Conservation (phyloP, 306 rosid species). For the Fragaria vesca region DNA sequence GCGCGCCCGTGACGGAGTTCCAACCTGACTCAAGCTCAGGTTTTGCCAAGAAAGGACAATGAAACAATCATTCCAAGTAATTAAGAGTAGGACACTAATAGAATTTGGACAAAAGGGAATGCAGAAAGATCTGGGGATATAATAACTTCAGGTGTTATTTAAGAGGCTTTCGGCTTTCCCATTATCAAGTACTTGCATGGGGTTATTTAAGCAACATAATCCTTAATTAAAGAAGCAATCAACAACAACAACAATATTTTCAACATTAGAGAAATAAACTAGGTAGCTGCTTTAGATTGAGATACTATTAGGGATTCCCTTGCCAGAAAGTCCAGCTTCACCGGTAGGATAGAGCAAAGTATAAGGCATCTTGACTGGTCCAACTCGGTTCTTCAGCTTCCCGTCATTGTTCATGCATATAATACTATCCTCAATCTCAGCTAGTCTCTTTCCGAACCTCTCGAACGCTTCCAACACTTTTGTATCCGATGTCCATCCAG, state of each 20-base stretch:
- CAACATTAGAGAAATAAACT: background rate
- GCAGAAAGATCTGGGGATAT: no score
- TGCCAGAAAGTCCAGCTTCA: constrained; percentile 55
- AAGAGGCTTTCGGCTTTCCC: no score
- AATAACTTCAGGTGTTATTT: no score
- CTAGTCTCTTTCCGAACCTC: constrained; percentile 43
- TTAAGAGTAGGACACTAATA: no score
- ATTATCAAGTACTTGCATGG: no score
- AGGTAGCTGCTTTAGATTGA: constrained; percentile 36
- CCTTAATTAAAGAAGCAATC: background rate
- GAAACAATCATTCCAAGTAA: no score
- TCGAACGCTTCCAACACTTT: constrained; percentile 47
- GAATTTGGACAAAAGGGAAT: no score
- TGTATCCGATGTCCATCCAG: constrained; percentile 57
- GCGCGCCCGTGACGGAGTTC: no score
- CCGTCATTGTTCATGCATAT: constrained; percentile 43
- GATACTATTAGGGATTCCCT: constrained; percentile 78
- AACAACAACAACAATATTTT: background rate
- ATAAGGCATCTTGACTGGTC: constrained; percentile 60
- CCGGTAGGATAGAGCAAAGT: constrained; percentile 64
- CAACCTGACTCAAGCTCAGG: no score
- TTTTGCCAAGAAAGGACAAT: no score
- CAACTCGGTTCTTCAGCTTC: constrained; percentile 53
- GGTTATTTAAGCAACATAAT: no score
- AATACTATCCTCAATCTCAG: constrained; percentile 45